Conservation (phyloP, 345 rosid species). For the Pugionium cornutum region DNA sequence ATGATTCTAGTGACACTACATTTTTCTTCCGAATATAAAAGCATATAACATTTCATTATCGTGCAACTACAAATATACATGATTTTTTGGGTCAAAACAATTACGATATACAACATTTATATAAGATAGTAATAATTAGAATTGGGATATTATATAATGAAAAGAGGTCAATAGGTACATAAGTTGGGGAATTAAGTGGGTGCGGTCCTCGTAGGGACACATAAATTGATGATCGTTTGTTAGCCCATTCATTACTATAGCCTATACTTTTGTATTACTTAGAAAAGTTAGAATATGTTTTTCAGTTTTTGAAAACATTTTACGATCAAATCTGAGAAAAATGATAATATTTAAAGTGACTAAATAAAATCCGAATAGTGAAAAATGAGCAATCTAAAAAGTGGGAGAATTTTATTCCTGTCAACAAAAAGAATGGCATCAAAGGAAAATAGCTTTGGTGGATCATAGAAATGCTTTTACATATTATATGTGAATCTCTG, state of each 20-base stretch:
- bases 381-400: conserved; percentile 28
- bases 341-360: no score
- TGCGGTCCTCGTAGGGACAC: conserved; percentile 45
- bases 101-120: conserved; percentile 17
- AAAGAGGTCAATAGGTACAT: conserved; percentile 35
- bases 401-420: conserved; percentile 36
- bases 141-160: conserved; percentile 24
- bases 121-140: conserved; percentile 14
- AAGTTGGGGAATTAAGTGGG: conserved; percentile 39
- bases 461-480: conserved; percentile 19
- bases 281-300: no score
- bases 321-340: background rate
- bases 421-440: conserved; percentile 37
- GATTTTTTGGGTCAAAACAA: no score
- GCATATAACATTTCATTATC: conserved; percentile 10
- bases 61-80: conserved; percentile 24
- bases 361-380: background rate
- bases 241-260: background rate
- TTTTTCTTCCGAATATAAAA: background rate
- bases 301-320: no score
- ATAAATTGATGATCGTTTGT: conserved; percentile 36
- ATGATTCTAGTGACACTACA: conserved; percentile 6
- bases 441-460: conserved; percentile 32
- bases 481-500: conserved; percentile 29
- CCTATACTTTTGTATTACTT: no score